Percentiles rank a stretch among this genome's conserved stretches.
Conservation (phyloP, 2,329 filamentous ascomycete species). For the Colletotrichum salicis region DNA sequence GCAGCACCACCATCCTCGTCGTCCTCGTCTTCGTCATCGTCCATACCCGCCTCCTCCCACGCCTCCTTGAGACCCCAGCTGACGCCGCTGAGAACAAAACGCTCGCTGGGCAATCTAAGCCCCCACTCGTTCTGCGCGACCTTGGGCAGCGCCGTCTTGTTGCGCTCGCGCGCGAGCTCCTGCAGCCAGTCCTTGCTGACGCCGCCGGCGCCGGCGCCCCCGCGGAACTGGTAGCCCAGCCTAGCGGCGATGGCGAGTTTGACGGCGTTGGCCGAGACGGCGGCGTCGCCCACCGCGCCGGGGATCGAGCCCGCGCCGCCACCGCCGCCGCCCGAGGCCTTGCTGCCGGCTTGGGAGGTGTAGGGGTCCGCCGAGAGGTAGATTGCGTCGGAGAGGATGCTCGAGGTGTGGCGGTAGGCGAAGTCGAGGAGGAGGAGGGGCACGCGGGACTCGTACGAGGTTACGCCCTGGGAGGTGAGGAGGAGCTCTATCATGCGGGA, state of each 20-base stretch:
- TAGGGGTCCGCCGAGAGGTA: slow-evolving; percentile 77
- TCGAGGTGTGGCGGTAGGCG: slow-evolving; percentile 82
- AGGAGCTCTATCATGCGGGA: slow-evolving; percentile 83
- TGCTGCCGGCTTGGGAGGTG: slow-evolving; percentile 64
- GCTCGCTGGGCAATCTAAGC: slow-evolving; percentile 72
- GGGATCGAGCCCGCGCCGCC: slow-evolving; percentile 55
- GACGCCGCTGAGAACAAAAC: slow-evolving; percentile 74
- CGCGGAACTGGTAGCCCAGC: slow-evolving; percentile 75
- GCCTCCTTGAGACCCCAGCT: slow-evolving; percentile 72
- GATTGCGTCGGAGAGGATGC: slow-evolving; percentile 76
- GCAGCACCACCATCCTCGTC: slow-evolving; percentile 53
- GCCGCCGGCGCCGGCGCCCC: slow-evolving; percentile 62
- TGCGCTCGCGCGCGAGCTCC: slow-evolving; percentile 77
- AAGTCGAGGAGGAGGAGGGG: slow-evolving; percentile 87
- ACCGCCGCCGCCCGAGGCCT: slow-evolving; percentile 61
- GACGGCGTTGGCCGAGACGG: slow-evolving; percentile 74
- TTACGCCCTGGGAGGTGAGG: slow-evolving; percentile 81
- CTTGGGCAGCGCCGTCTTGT: slow-evolving; percentile 72
- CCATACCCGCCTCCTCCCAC: slow-evolving; percentile 60
- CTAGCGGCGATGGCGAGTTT: slow-evolving; percentile 78
- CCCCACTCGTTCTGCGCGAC: slow-evolving; percentile 75
- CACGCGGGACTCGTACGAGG: slow-evolving; percentile 83
- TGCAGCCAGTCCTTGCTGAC: slow-evolving; percentile 80
- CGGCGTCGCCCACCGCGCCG: slow-evolving; percentile 58
- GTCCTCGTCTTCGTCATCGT: slow-evolving; percentile 55